These are phyloP conservation scores for Colletotrichum paranaense DNA, from an alignment of 2,329 filamentous ascomycete species.

Conservation along the genomic window DNA sequence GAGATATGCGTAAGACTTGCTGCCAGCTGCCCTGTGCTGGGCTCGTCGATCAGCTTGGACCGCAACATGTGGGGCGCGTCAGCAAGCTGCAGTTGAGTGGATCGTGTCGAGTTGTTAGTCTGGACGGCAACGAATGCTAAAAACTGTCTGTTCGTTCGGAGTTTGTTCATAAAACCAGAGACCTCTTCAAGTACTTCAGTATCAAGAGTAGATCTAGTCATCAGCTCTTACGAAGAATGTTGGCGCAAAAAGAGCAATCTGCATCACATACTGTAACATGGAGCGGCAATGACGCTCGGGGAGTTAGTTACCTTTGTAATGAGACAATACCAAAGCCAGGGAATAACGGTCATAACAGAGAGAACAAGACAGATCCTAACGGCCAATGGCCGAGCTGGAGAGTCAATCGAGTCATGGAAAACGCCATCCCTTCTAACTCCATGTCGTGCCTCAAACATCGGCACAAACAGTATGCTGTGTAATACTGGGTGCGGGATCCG, in stretches of 20 bases:
- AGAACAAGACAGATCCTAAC: not conserved
- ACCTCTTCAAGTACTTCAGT: no score
- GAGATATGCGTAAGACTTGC: not conserved
- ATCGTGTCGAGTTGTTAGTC: not conserved
- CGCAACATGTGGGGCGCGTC: constrained; percentile 12
- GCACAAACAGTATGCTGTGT: not conserved
- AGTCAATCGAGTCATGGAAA: constrained; percentile 17
- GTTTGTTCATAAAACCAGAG: no score
- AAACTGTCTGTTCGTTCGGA: not conserved
- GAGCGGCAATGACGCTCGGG: no score
- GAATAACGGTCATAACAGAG: not conserved
- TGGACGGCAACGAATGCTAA: not conserved
- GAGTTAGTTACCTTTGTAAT: no score
- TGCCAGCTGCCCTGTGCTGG: not conserved
- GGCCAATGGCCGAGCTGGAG: not conserved
- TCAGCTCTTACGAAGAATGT: no score
- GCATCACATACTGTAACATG: no score
- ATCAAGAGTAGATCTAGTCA: no score
- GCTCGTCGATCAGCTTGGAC: not conserved
- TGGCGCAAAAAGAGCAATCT: no score
- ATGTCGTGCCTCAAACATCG: constrained; percentile 17
- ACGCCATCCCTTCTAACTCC: not conserved
- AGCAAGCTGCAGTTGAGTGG: constrained; percentile 24
- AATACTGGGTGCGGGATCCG: not conserved
- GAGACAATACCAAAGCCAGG: not conserved